These are phyloP conservation scores for Chlorella sp. DNA, from an alignment of 139 green algal species.

Conservation along the genomic window DNA sequence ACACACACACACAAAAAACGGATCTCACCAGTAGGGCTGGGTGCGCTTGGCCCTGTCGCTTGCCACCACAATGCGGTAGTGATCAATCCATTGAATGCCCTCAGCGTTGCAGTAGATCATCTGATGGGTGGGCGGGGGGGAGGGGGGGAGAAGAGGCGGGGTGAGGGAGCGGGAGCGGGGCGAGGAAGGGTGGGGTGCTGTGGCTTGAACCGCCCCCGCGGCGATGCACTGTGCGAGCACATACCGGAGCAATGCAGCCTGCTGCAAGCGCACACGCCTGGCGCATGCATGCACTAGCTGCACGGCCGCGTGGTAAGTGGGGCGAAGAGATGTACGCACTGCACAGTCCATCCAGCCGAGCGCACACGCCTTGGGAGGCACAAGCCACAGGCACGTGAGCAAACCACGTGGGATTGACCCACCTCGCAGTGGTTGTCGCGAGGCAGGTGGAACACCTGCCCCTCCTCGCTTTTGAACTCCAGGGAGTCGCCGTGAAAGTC, in stretches of 20 bases:
- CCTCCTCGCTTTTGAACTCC: constrained; percentile 34
- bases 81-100: constrained; percentile 57
- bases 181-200: no score
- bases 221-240: background rate
- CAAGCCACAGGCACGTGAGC: background rate
- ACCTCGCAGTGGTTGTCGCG: constrained; percentile 48
- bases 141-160: background rate
- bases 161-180: background rate
- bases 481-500: constrained; percentile 49
- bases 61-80: constrained; percentile 40
- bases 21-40: constrained; percentile 48
- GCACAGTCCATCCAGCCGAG: no score
- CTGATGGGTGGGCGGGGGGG: background rate
- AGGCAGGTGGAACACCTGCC: constrained; percentile 46
- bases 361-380: no score
- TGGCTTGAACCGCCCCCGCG: no score
- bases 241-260: no score
- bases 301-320: no score
- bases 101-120: constrained; percentile 63
- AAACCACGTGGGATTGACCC: background rate
- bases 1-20: background rate
- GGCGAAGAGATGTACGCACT: no score
- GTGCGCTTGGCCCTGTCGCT: constrained; percentile 49
- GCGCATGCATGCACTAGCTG: no score
- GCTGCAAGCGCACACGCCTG: background rate